Conservation (phyloP, 2,329 filamentous ascomycete genomes). For the Hymenoscyphus albidus region DNA sequence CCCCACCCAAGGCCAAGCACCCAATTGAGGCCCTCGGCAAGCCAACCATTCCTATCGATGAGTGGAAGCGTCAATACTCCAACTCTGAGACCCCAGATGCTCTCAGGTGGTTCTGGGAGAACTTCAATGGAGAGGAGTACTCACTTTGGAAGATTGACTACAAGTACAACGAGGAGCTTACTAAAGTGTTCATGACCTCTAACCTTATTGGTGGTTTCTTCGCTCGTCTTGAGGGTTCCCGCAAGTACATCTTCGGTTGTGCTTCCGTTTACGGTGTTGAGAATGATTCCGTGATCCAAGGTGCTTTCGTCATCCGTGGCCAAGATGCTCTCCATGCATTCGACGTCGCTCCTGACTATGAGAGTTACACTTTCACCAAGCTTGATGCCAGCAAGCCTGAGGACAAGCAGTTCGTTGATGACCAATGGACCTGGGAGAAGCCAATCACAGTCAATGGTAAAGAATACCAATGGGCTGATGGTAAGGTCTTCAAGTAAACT, state of each 20-base stretch:
- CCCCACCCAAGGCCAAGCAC: conserved; percentile 91
- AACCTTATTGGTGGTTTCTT: conserved; percentile 99
- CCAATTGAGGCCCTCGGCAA: conserved; percentile 81
- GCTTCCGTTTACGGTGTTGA: conserved; percentile 83
- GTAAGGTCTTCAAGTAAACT: conserved; percentile 98
- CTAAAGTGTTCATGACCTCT: conserved; percentile 96
- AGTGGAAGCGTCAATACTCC: conserved; percentile 99
- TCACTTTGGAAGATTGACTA: conserved; percentile 92
- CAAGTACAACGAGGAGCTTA: conserved; percentile 99
- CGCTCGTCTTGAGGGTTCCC: conserved; percentile 90
- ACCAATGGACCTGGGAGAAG: conserved; percentile 91
- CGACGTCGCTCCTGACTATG: conserved; percentile 93
- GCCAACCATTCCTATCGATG: conserved; percentile 79
- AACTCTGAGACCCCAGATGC: conserved; percentile 85
- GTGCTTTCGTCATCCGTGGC: conserved; percentile 92
- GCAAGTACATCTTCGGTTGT: conserved; percentile 96
- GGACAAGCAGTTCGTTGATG: conserved; percentile 81
- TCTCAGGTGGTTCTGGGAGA: conserved; percentile 98
- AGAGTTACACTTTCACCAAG: conserved; percentile 96
- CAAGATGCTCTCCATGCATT: conserved; percentile 83
- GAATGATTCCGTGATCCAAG: conserved; percentile 87
- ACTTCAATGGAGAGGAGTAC: conserved; percentile 91
- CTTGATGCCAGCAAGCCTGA: conserved; percentile 83
- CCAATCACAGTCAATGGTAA: conserved; percentile 77
- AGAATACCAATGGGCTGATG: conserved; percentile 81